Base-by-base conservation (phyloP, 2,329 filamentous ascomycete species). In the Claviceps maximensis region DNA sequence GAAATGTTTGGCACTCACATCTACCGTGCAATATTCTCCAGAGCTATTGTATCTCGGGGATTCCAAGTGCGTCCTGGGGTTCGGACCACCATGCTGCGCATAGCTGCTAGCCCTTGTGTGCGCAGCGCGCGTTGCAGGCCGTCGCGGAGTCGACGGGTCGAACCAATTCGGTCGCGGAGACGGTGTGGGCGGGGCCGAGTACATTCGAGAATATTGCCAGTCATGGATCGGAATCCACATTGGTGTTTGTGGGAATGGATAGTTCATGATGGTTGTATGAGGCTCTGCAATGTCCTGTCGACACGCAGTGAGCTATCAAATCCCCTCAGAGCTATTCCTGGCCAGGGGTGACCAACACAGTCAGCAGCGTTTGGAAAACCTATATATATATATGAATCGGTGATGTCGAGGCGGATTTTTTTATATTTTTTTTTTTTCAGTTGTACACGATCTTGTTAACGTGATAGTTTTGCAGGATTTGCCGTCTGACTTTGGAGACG, bases 1-100 rank as follows among this genome's bases (percentile, higher is more conserved):
- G 67, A 71, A 74, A 68, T 69, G 63, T 69, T 76, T 76, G 62
- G 69, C 68, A 82, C 78, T 82, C 78, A 82, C 78, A 80, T 81
- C 78, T 71, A 76, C 77, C 70, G 78, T 80, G 70, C 76, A 78
- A 73, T 82, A 82, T 64, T 78, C 72, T 67, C 78, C 78, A 64
- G 73, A 74, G 73, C 78, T 81, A 66, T 76, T 80, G 71, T 78
- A 82, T 61, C 78, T 75, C 57, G 78, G 78, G 57, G 78, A 82
- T 63, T 79, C 78, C 55, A 73, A 70, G 42, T 71, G 73, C 55
- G 70, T 72, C 61, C 71, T 72, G 55, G 68, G 74, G 59, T 67
- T 73, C 65, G 62, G 65, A 50, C 61, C 61, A 54, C 58, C 60
- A 55, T 60, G 57, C 56, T 67, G 64, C 46, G 67, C 69, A 57